Percentiles rank a stretch among this genome's conserved stretches.
phyloP scores from a whole-genome alignment of 176 grass and related monocot genomes.

The Aegilops bicornis region DNA sequence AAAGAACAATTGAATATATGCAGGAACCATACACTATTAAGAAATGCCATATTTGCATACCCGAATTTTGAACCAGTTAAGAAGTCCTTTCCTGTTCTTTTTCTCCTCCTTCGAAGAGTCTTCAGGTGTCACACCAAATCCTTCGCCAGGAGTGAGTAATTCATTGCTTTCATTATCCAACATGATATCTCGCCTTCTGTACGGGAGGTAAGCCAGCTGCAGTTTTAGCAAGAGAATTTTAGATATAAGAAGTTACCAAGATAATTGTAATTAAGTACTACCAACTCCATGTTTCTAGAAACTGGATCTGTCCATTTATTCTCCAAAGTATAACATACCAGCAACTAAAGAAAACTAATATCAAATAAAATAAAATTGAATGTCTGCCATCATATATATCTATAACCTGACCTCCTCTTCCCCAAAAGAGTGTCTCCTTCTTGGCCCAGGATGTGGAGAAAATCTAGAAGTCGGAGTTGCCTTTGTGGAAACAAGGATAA shows the following conservation, averaged over 20 bases:
- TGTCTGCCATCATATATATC: constrained; percentile 15
- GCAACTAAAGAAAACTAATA: constrained; percentile 27
- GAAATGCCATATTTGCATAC: constrained; percentile 42
- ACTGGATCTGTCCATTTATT: constrained; percentile 12
- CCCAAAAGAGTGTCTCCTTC: constrained; percentile 97
- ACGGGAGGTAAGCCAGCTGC: constrained; percentile 96
- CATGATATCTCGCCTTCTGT: constrained; percentile 88
- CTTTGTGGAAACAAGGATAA: constrained; percentile 98
- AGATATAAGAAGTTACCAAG: constrained; percentile 11
- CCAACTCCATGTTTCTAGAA: constrained; percentile 22
- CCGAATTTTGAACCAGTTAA: constrained; percentile 97
- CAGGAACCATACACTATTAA: background rate
- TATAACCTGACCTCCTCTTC: constrained; percentile 88
- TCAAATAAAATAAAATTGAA: background rate
- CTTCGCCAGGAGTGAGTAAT: constrained; percentile 76
- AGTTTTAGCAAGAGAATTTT: constrained; percentile 34
- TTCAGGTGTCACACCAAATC: constrained; percentile 72
- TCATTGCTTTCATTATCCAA: constrained; percentile 88
- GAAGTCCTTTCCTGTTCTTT: constrained; percentile 86
- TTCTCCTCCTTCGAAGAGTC: constrained; percentile 92
- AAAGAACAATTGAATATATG: constrained; percentile 3
- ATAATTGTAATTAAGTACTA: constrained; percentile 31
- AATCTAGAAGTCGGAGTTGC: constrained; percentile 66
- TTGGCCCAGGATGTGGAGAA: constrained; percentile 78
- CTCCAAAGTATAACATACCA: constrained; percentile 15